Percentiles rank a stretch among this genome's conserved stretches.
Evolutionary conservation across 129 eudicot species (phyloP).

Genomic region (Pseudognaphalium luteoalbum): DNA sequence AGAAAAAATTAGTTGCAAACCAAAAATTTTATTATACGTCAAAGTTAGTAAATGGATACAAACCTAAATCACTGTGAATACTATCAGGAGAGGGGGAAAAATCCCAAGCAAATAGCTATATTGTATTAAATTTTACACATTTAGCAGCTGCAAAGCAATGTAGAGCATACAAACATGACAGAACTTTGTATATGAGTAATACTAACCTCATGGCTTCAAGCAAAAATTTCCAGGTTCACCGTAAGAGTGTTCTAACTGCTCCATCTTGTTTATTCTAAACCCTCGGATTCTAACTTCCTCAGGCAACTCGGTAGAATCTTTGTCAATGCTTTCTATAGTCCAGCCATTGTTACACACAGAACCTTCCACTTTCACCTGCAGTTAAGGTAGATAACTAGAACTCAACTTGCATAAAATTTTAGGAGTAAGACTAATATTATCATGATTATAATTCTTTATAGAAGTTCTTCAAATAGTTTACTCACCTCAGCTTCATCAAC

Average conservation of each 20-base stretch:
- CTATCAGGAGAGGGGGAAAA: neutral
- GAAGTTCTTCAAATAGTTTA: neutral
- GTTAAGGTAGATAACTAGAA: neutral
- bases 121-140: neutral
- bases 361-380: constrained; percentile 84
- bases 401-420: neutral
- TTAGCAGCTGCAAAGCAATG: neutral
- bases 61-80: neutral
- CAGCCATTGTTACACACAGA: constrained; percentile 73
- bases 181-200: neutral
- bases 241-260: constrained; percentile 66
- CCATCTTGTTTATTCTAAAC: constrained; percentile 75
- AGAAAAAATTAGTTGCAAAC: neutral
- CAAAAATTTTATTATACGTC: neutral
- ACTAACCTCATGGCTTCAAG: constrained; percentile 49
- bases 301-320: constrained; percentile 49
- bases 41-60: neutral
- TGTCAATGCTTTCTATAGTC: constrained; percentile 70
- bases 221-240: constrained; percentile 60
- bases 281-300: constrained; percentile 91
- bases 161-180: constrained; percentile 3
- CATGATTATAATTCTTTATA: neutral
- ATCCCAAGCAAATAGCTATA: neutral
- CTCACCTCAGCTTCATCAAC: constrained; percentile 79
- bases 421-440: neutral